These are phyloP conservation scores for Lunasporangiospora selenospora DNA, from an alignment of 192 early-diverging fungal genomes.

Conservation along the genomic window DNA sequence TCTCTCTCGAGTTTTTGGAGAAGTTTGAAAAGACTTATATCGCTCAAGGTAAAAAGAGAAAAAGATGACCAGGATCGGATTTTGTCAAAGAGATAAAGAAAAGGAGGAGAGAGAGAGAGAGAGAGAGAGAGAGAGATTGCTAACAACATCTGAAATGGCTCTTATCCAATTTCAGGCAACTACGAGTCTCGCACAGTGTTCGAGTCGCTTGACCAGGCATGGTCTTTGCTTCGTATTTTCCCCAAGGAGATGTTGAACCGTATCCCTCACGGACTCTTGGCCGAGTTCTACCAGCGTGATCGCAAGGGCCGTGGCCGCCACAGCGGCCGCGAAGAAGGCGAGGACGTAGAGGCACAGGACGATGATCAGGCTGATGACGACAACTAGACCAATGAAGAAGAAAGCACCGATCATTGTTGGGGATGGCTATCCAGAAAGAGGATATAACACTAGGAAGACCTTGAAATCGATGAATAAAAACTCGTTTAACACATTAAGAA, in stretches of 20 bases:
- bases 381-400: too few species aligned
- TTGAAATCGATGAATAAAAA: too few species aligned
- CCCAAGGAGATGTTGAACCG: slow-evolving; percentile 99
- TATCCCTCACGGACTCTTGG: slow-evolving; percentile 94
- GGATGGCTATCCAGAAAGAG: too few species aligned
- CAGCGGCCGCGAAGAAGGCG: slow-evolving; percentile 41
- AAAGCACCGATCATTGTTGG: too few species aligned
- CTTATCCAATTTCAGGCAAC: slow-evolving; percentile 58
- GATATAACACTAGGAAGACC: too few species aligned
- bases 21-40: slow-evolving; percentile 99
- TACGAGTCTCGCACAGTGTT: slow-evolving; percentile 97
- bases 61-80: too few species aligned
- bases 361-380: slow-evolving; percentile 47
- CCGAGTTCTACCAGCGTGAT: slow-evolving; percentile 93
- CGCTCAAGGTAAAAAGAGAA: slow-evolving; percentile 80
- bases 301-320: slow-evolving; percentile 60
- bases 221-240: slow-evolving; percentile 98
- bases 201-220: slow-evolving; percentile 97
- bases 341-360: slow-evolving; percentile 11
- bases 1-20: slow-evolving; percentile 97
- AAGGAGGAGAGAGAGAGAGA: too few species aligned
- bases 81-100: too few species aligned
- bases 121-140: too few species aligned
- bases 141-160: not conserved
- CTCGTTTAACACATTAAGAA: too few species aligned